Percentiles rank a stretch among this genome's conserved stretches.
phyloP scores from a whole-genome alignment of 805 yeast species.

The Candida ponderosae region DNA sequence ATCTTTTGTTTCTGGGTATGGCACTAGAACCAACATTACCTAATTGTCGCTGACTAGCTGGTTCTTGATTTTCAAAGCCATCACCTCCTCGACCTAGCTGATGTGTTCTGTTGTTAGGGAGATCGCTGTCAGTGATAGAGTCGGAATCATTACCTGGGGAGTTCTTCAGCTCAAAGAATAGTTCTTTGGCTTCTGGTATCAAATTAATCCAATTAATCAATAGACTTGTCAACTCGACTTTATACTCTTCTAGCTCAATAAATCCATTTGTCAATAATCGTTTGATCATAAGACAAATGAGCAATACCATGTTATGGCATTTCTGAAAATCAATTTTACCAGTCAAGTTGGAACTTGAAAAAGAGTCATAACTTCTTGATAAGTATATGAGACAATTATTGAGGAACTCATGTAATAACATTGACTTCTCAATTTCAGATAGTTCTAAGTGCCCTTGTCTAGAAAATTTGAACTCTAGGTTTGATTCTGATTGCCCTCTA shows the following conservation, averaged over 20 bases:
- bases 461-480: constrained; percentile 32
- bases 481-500: constrained; percentile 36
- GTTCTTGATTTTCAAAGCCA: not conserved
- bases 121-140: not conserved
- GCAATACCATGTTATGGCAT: constrained; percentile 34
- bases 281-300: constrained; percentile 57
- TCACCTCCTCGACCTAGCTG: no score
- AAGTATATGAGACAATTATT: constrained; percentile 42
- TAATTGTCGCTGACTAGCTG: no score
- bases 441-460: constrained; percentile 48
- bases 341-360: constrained; percentile 7
- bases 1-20: constrained; percentile 8
- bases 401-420: constrained; percentile 66
- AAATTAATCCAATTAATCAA: constrained; percentile 59
- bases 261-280: constrained; percentile 39
- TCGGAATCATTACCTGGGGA: constrained; percentile 3
- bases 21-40: no score
- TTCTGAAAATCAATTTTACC: constrained; percentile 15
- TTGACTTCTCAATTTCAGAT: constrained; percentile 52
- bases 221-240: constrained; percentile 51
- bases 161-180: constrained; percentile 36
- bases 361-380: constrained; percentile 24
- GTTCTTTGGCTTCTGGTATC: constrained; percentile 52
- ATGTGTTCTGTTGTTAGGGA: no score
- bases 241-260: constrained; percentile 43